Evolutionary conservation across 1,284 basidiomycete genomes (phyloP).

Genomic region (Boletus smithii): DNA sequence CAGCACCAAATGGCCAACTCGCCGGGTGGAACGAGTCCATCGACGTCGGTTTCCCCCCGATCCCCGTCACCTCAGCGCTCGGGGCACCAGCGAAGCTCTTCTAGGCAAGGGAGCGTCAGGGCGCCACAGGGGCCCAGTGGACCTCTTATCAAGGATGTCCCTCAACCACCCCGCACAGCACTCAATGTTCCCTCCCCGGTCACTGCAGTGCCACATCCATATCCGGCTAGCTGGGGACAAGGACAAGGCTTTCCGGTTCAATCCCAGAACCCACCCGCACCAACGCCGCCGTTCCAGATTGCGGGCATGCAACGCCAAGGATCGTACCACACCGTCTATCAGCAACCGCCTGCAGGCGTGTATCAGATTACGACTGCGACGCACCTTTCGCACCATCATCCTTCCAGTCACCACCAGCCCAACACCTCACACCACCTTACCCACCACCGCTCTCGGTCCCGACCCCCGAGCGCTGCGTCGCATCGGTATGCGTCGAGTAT

Average conservation of each 20-base stretch:
- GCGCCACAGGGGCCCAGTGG: slow-evolving; percentile 10
- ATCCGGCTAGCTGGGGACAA: slow-evolving; percentile 11
- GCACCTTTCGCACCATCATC: slow-evolving; percentile 9
- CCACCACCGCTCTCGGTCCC: slow-evolving; percentile 26
- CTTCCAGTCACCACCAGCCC: slow-evolving; percentile 9
- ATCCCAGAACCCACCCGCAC: slow-evolving; percentile 2
- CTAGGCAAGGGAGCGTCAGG: slow-evolving; percentile 20
- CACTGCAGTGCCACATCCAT: slow-evolving; percentile 16
- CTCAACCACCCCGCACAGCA: slow-evolving; percentile 23
- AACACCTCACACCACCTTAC: slow-evolving; percentile 17
- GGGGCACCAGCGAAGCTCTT: slow-evolving; percentile 13
- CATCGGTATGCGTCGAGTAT: slow-evolving; percentile 31
- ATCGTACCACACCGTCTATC: slow-evolving; percentile 15
- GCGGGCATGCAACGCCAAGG: slow-evolving; percentile 18
- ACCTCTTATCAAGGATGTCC: slow-evolving; percentile 16
- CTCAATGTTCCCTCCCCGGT: slow-evolving; percentile 11
- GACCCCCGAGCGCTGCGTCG: slow-evolving; percentile 32
- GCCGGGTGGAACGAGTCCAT: slow-evolving; percentile 3
- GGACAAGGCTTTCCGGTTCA: slow-evolving; percentile 3
- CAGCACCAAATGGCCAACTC: slow-evolving; percentile 11
- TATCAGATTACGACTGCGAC: slow-evolving; percentile 16
- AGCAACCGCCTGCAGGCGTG: slow-evolving; percentile 3
- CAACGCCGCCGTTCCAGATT: slow-evolving; percentile 7
- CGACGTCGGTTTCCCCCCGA: slow-evolving; percentile 14
- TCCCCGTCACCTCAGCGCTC: slow-evolving; percentile 19